These are phyloP conservation scores for Annulohypoxylon nitens DNA, from an alignment of 495 filamentous ascomycete species.

Conservation along the genomic window DNA sequence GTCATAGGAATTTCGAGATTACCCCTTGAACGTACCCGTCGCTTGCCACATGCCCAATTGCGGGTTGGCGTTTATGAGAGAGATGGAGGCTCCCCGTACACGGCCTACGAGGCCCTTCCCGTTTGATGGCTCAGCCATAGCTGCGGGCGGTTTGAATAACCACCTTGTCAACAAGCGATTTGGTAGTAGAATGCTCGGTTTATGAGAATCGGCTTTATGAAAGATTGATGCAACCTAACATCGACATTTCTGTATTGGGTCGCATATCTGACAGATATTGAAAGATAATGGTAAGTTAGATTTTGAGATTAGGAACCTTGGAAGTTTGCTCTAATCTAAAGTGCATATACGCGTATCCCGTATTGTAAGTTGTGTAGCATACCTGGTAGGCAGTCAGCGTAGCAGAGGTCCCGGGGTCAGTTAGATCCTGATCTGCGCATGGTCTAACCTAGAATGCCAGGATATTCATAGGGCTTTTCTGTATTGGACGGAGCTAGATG, in stretches of 20 bases:
- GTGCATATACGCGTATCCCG: slow-evolving; percentile 2
- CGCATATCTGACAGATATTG: not conserved
- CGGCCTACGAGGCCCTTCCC: slow-evolving; percentile 36
- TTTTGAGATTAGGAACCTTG: not conserved
- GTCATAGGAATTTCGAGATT: not conserved
- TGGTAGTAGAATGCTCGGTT: not conserved
- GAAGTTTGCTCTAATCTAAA: slow-evolving; percentile 2
- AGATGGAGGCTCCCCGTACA: slow-evolving; percentile 46
- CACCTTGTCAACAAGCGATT: not conserved
- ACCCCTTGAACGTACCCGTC: slow-evolving; percentile 37
- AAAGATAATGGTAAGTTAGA: not conserved
- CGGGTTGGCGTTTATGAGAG: slow-evolving; percentile 51
- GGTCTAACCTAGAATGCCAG: not conserved
- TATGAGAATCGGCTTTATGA: not conserved
- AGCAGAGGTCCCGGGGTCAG: not conserved
- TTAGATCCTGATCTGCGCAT: slow-evolving; percentile 3
- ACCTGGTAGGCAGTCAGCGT: too few species aligned
- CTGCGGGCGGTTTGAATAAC: not conserved
- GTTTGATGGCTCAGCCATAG: slow-evolving; percentile 30
- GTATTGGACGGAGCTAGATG: not conserved
- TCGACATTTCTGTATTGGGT: not conserved
- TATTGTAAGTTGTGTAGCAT: not conserved
- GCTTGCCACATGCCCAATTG: slow-evolving; percentile 54
- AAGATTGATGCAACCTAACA: not conserved
- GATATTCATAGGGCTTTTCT: slow-evolving; percentile 1